Evolutionary conservation across 2,329 filamentous ascomycete genomes (phyloP).

Genomic region (Ceratocystis lukuohia): DNA sequence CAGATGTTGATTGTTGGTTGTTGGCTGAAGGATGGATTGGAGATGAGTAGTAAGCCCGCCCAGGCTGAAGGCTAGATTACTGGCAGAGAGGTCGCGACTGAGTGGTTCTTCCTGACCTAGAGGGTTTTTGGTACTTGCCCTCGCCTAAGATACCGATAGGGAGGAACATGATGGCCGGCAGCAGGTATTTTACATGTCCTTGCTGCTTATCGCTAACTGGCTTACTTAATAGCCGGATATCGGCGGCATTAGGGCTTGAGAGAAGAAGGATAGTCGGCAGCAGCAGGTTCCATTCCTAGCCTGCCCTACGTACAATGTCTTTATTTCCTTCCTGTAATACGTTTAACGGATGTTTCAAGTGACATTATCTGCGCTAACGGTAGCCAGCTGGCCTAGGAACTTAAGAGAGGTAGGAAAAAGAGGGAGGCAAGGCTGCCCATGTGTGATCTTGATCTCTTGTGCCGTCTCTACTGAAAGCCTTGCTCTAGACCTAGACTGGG

Average conservation of each 20-base stretch:
- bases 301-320: too few relatives aligned
- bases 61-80: background rate
- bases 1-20: background rate
- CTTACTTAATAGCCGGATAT: too few relatives aligned
- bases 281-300: too few relatives aligned
- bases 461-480: background rate
- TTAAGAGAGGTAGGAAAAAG: background rate
- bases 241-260: too few relatives aligned
- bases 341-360: background rate
- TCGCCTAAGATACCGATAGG: background rate
- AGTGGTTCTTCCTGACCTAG: background rate
- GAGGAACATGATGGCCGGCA: background rate
- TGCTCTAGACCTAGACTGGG: background rate
- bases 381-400: background rate
- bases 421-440: background rate
- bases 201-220: background rate
- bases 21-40: background rate
- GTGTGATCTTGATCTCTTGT: background rate
- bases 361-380: background rate
- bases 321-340: too few relatives aligned
- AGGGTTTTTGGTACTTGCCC: too few relatives aligned
- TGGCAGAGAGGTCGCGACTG: background rate
- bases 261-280: too few relatives aligned
- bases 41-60: background rate
- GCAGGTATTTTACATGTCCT: background rate